phyloP scores from a whole-genome alignment of 2,329 filamentous ascomycete genomes.

The Ophiocordyceps camponoti-floridani region DNA sequence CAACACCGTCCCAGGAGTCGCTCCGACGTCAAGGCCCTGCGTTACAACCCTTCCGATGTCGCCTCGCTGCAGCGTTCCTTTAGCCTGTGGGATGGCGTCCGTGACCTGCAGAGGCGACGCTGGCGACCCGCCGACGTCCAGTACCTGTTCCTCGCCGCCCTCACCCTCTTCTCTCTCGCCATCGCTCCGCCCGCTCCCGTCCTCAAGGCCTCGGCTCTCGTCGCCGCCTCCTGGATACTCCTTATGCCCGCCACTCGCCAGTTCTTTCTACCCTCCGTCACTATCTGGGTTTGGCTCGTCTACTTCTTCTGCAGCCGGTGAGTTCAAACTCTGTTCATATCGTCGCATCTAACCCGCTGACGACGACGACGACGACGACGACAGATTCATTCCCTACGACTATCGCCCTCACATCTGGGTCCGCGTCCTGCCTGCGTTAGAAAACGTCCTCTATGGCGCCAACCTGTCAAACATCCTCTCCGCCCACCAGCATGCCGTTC shows the following conservation, averaged over 20 bases:
- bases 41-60: constrained; percentile 37
- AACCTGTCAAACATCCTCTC: constrained; percentile 93
- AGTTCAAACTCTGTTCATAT: constrained; percentile 18
- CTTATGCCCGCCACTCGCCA: constrained; percentile 74
- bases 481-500: constrained; percentile 64
- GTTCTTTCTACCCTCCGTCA: constrained; percentile 76
- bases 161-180: constrained; percentile 68
- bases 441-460: constrained; percentile 91
- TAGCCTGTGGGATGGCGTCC: constrained; percentile 61
- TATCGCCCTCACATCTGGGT: constrained; percentile 92
- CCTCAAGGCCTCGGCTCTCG: constrained; percentile 55
- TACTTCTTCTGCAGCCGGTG: constrained; percentile 91
- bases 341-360: neutral
- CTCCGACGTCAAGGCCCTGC: constrained; percentile 18
- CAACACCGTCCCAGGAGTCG: constrained; percentile 20
- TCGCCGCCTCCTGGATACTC: constrained; percentile 49
- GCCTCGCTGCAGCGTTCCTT: constrained; percentile 66
- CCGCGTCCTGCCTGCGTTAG: constrained; percentile 78
- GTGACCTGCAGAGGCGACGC: constrained; percentile 55
- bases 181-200: constrained; percentile 69
- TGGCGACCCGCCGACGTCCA: constrained; percentile 77
- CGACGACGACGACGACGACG: no score
- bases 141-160: constrained; percentile 55
- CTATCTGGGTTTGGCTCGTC: constrained; percentile 71
- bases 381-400: constrained; percentile 76